Evolutionary conservation across 371 early-diverging fungal genomes (phyloP), one percentile per base, ranked within the genome.

Genomic region (Saksenaea vasiformis): DNA sequence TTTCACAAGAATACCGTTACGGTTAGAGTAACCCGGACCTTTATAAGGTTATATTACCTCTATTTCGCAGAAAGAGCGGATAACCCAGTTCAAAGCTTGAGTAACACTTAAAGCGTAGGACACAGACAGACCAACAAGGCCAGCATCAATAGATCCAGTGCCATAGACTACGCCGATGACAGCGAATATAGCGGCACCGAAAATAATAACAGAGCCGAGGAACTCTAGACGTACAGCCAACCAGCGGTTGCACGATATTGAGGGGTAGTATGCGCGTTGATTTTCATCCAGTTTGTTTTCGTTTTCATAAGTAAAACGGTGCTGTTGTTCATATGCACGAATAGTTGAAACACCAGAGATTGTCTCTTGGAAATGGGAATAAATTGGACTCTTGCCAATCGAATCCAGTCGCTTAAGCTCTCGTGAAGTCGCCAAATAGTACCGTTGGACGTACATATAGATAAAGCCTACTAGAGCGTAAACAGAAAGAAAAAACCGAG

Each of bases 181-280:
- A 41, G 88, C 85, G 35, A 92, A 79, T 1, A 86, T 64, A 0
- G 93, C 78, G 9, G 89, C 86, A 26, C 81, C 77, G 31, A 91
- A 83, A 60, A 91, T 83, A 44, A 92, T 88, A 54, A 82, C 69
- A 8, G 86, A 83, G 15, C 87, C 87, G 62, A 87, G 51, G 37
- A 91, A 81, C 73, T 98, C 94, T 24, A 97, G 84, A 34, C 97
- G 90, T 13, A 96, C 86, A 34, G 95, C 95, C 15, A 97, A 72
- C 94, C 98, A 98, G 39, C 97, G 92, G 60, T 95, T 95, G 54
- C 89, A 84, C 0, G 87, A 82, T 34, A 95, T 76, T 5, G 86
- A 88, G 1, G 94, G 91, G 74, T 89, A 92, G 64, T 90, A 92
- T 0, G 93, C 94, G 43, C 84, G 83, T 65, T 87, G 88, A 70